Base-by-base conservation (phyloP, 306 rosid genomes). In the Sindora glabra region DNA sequence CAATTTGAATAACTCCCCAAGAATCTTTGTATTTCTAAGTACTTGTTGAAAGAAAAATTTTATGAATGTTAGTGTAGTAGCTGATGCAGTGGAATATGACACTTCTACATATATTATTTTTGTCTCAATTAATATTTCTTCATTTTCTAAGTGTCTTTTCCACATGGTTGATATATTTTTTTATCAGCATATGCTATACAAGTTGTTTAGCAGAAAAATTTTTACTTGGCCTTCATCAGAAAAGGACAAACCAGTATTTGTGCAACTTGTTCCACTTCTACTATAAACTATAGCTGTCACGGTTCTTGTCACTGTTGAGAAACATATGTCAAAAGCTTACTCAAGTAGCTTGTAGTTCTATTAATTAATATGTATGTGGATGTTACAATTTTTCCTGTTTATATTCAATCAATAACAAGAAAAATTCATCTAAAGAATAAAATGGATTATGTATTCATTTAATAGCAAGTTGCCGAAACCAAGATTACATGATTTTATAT, bases 251-350 rank as follows among this genome's bases (percentile, higher is more conserved):
- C 30, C 53, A 67, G 36, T 4, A 29, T 41, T 60, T 69, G n/a
- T 65, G 67, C 69, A 46, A 48, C 69, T 55, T 76, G n/a, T n/a
- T 65, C 30, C 59, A 30, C 25, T 54, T 47, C 48, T 65, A 30
- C 40, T 33, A 24, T 5, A 45, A 55, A 52, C 60, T 39, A 39
- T 10, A 59, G 7, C 65, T 60, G 15, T 59, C 34, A 60, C n/a
- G 55, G 8, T 47, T 34, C 38, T 33, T 23, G 29, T 38, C 46
- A 56, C 39, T 54, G 5, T 6, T 32, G 25, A 44, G 39, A 47
- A 57, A 47, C 19, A 32, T 48, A 22, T 39, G 59, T 66, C 57
- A 23, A 18, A 19, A 59, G 19, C 62, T 68, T 76, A 34, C 45
- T 70, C 62, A 32, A 49, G 17, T 76, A 27, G 38, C 5, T 5